Evolutionary conservation across 192 early-diverging fungal species (phyloP), one percentile per base, ranked within the genome.

Genomic region (Thoreauomyces humboldtii): DNA sequence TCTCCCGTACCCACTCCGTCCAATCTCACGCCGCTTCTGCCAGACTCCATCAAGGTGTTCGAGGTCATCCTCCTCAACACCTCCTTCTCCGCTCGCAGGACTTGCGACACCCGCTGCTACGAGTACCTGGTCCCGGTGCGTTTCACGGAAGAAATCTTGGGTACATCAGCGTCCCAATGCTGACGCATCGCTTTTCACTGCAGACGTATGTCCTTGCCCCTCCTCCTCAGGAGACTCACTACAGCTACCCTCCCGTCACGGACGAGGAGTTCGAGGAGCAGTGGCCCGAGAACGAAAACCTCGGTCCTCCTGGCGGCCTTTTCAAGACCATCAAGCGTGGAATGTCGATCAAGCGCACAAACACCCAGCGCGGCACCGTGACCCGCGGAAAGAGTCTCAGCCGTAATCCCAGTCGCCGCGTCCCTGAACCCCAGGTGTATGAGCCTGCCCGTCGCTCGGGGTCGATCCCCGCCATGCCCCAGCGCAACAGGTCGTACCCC

Each of bases 121-220:
- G 79, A 81, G 59, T 81, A 76, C 50, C 34, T 81, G 48, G 59
- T 81, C 52, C 79, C 79, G 15, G 74, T 79, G 61, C 14, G 68
- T 76, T 12, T 47, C 21, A n/a, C n/a, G n/a, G n/a, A n/a, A n/a
- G n/a, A n/a, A n/a, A n/a, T n/a, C n/a, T n/a, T n/a, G n/a, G n/a
- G n/a, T n/a, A n/a, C n/a, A n/a, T n/a, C n/a, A n/a, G n/a, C n/a
- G n/a, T n/a, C n/a, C n/a, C n/a, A n/a, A n/a, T 36, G 21, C 15
- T 56, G 9, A 33, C 22, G 12, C 19, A 31, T 0, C 22, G n/a
- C 50, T 0, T 7, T 31, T 29, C 44, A 38, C 9, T 50, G 1
- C 52, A 79, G 78, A 75, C 79, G 11, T 81, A 77, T 57, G 75
- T 58, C 22, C 73, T 81, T 65, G 54, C 75, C 12, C 75, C 79